Evolutionary conservation across 75 land plant species (phyloP).

Genomic region (Picea glauca): DNA sequence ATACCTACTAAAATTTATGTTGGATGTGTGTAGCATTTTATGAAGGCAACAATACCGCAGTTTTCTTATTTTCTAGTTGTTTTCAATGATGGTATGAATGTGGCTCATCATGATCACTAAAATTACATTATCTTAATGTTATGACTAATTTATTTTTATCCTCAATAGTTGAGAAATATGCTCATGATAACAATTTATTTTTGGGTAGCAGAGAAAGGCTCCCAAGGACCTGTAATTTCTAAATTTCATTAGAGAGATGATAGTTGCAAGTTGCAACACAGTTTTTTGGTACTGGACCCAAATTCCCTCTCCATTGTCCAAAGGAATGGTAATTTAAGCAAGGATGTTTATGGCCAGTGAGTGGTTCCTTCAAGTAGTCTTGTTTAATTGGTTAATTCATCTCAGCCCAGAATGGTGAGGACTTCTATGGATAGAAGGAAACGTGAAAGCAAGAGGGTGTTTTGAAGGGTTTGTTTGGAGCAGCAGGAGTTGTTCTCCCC

Average conservation of each 20-base stretch:
- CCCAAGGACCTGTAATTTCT: not conserved
- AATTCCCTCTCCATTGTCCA: not conserved
- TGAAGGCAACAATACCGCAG: too few relatives aligned
- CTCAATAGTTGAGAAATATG: too few relatives aligned
- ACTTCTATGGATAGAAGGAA: constrained; percentile 39
- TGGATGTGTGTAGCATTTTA: too few relatives aligned
- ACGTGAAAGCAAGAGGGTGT: constrained; percentile 46
- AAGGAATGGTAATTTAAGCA: constrained; percentile 11
- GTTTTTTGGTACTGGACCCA: not conserved
- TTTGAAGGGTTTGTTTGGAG: constrained; percentile 61
- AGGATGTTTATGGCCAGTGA: constrained; percentile 31
- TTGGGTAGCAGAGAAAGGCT: too few relatives aligned
- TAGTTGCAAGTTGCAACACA: not conserved
- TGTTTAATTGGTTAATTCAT: constrained; percentile 9
- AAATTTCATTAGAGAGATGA: not conserved
- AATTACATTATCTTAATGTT: too few relatives aligned
- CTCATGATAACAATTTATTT: too few relatives aligned
- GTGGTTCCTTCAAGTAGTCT: constrained; percentile 14
- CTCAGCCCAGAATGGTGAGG: constrained; percentile 17
- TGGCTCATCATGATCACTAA: too few relatives aligned
- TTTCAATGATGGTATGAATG: too few relatives aligned
- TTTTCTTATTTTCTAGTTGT: too few relatives aligned
- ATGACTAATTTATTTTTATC: too few relatives aligned
- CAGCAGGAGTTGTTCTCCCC: constrained; percentile 53
- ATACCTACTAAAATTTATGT: too few relatives aligned